Evolutionary conservation across 1,284 basidiomycete genomes (phyloP).

Genomic region (Rhodofomes roseus): DNA sequence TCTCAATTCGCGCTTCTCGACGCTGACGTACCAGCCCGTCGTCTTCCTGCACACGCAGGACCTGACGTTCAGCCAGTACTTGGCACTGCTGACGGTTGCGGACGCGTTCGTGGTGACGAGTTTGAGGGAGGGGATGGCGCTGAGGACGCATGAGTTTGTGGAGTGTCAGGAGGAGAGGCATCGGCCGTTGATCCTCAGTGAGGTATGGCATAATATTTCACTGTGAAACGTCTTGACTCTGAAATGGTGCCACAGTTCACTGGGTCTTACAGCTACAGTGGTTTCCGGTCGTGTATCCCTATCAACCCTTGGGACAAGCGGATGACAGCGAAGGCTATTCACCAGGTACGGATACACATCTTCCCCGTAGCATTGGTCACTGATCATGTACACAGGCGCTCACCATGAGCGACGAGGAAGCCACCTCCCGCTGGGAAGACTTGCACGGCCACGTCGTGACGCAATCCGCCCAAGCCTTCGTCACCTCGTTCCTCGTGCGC

Average conservation of each 20-base stretch:
- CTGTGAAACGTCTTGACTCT: background rate
- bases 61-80: slow-evolving; percentile 82
- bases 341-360: slow-evolving; percentile 34
- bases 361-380: slow-evolving; percentile 1
- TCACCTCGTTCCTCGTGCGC: slow-evolving; percentile 74
- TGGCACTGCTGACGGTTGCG: slow-evolving; percentile 77
- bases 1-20: slow-evolving; percentile 81
- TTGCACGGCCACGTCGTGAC: slow-evolving; percentile 84
- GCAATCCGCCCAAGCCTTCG: slow-evolving; percentile 84
- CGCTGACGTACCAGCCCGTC: slow-evolving; percentile 83
- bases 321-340: slow-evolving; percentile 72
- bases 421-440: slow-evolving; percentile 77
- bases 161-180: slow-evolving; percentile 73
- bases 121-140: slow-evolving; percentile 85
- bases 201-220: slow-evolving; percentile 37
- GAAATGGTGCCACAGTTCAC: slow-evolving; percentile 56
- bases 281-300: slow-evolving; percentile 82
- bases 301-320: slow-evolving; percentile 82
- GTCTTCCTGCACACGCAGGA: slow-evolving; percentile 88
- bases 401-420: slow-evolving; percentile 75
- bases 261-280: slow-evolving; percentile 81
- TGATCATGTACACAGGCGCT: slow-evolving; percentile 42
- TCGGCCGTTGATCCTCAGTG: slow-evolving; percentile 74
- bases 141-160: slow-evolving; percentile 80
- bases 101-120: slow-evolving; percentile 87